Evolutionary conservation across 1,284 basidiomycete genomes (phyloP).

Genomic region (Ceratobasidium sp.): DNA sequence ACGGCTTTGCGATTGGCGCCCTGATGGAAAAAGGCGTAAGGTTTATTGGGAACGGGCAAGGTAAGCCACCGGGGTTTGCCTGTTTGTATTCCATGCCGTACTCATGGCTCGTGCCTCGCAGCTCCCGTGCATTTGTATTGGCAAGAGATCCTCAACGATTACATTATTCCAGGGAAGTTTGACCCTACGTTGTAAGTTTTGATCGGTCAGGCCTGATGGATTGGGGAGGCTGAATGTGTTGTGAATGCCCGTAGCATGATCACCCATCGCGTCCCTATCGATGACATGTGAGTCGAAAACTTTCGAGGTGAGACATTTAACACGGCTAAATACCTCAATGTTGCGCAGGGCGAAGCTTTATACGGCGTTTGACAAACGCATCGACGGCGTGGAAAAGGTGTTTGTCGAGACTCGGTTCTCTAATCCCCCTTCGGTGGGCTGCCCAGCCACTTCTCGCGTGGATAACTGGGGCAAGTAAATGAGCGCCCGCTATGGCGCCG

Average conservation of each 20-base stretch:
- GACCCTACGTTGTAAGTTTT: slow-evolving; percentile 71
- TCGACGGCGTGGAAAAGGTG: slow-evolving; percentile 73
- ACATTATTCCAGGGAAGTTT: slow-evolving; percentile 74
- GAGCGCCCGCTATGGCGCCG: neutral
- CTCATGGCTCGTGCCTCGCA: slow-evolving; percentile 48
- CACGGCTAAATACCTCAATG: neutral
- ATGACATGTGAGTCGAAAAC: slow-evolving; percentile 65
- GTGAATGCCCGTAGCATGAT: slow-evolving; percentile 61
- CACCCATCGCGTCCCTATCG: slow-evolving; percentile 72
- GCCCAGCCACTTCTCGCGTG: slow-evolving; percentile 65
- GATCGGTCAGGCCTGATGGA: slow-evolving; percentile 27
- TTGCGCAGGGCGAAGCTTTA: slow-evolving; percentile 65
- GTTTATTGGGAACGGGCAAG: slow-evolving; percentile 76
- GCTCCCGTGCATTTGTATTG: slow-evolving; percentile 82
- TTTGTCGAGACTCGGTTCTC: slow-evolving; percentile 70
- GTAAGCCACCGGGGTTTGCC: slow-evolving; percentile 9
- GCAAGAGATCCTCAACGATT: slow-evolving; percentile 75
- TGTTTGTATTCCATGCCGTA: slow-evolving; percentile 27
- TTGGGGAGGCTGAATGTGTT: neutral
- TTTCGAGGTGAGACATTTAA: slow-evolving; percentile 1
- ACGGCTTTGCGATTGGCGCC: slow-evolving; percentile 79
- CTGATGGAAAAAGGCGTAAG: slow-evolving; percentile 83
- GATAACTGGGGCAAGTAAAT: slow-evolving; percentile 63
- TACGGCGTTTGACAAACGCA: slow-evolving; percentile 70
- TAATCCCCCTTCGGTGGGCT: slow-evolving; percentile 59